Evolutionary conservation across 176 grass and related monocot species (phyloP).

Genomic region (Ensete glaucum): DNA sequence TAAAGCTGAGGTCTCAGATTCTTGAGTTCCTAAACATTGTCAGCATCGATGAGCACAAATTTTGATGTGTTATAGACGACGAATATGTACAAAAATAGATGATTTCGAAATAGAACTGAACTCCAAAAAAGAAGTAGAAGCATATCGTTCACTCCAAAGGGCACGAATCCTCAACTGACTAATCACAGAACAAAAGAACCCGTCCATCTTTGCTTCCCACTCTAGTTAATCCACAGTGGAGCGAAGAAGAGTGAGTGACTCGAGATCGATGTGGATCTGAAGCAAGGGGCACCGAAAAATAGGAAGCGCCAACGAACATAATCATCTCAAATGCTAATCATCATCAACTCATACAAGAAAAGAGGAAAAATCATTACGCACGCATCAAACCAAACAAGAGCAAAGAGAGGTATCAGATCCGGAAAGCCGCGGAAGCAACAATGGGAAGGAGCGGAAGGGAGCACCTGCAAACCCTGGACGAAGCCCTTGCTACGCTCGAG

Average conservation of each 20-base stretch:
- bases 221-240: too few species aligned
- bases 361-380: background rate
- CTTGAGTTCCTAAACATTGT: conserved; percentile 74
- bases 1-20: conserved; percentile 95
- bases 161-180: too few species aligned
- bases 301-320: background rate
- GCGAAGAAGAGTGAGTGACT: too few species aligned
- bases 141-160: too few species aligned
- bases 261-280: too few species aligned
- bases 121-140: background rate
- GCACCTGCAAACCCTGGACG: conserved; percentile 12
- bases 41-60: conserved; percentile 8
- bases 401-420: background rate
- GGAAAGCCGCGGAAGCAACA: background rate
- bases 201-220: background rate
- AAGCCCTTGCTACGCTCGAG: conserved; percentile 16
- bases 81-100: background rate
- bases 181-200: background rate
- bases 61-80: background rate
- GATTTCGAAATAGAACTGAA: background rate
- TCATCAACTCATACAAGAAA: background rate
- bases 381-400: background rate
- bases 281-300: too few species aligned
- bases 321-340: background rate
- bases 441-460: background rate